A percentile compares a stretch with the other conserved stretches of the same genome.
Evolutionary conservation across 2,329 filamentous ascomycete genomes (phyloP).

Genomic region (Penicillium sp.): DNA sequence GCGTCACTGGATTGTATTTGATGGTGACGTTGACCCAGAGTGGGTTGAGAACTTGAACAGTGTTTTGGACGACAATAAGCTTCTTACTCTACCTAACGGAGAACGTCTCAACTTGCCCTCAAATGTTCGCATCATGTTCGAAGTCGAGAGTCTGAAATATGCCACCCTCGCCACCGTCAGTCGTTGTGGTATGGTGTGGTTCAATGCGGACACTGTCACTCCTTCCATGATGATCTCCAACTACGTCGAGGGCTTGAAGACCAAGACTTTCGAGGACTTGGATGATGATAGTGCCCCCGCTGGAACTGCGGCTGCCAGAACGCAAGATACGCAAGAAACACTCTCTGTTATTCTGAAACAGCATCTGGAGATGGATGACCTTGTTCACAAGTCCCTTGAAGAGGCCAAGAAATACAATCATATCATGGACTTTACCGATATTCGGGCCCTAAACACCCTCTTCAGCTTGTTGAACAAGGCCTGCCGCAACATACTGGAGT

Average conservation of each 20-base stretch:
- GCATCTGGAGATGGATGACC: conserved; percentile 74
- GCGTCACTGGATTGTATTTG: conserved; percentile 98
- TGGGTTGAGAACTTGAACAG: conserved; percentile 99
- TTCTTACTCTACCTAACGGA: conserved; percentile 94
- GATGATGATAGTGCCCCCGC: conserved; percentile 85
- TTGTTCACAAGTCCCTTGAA: conserved; percentile 74
- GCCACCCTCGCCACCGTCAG: conserved; percentile 97
- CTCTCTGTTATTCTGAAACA: conserved; percentile 77
- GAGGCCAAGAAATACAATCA: conserved; percentile 79
- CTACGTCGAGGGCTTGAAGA: conserved; percentile 81
- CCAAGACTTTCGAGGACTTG: conserved; percentile 86
- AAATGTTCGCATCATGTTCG: conserved; percentile 99
- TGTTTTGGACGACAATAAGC: conserved; percentile 98
- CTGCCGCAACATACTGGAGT: conserved; percentile 89
- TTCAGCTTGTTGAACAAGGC: conserved; percentile 96
- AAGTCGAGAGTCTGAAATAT: conserved; percentile 96
- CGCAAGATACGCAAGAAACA: conserved; percentile 73
- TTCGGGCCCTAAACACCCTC: conserved; percentile 84
- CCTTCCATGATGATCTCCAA: conserved; percentile 89
- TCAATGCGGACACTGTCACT: conserved; percentile 95
- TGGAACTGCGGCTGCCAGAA: conserved; percentile 74
- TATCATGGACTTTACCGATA: conserved; percentile 97
- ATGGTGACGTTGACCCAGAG: conserved; percentile 97
- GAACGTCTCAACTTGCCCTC: conserved; percentile 91
- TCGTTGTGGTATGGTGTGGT: conserved; percentile 99